Evolutionary conservation across 495 filamentous ascomycete genomes (phyloP).

Genomic region (Trichoderma asperelloides): DNA sequence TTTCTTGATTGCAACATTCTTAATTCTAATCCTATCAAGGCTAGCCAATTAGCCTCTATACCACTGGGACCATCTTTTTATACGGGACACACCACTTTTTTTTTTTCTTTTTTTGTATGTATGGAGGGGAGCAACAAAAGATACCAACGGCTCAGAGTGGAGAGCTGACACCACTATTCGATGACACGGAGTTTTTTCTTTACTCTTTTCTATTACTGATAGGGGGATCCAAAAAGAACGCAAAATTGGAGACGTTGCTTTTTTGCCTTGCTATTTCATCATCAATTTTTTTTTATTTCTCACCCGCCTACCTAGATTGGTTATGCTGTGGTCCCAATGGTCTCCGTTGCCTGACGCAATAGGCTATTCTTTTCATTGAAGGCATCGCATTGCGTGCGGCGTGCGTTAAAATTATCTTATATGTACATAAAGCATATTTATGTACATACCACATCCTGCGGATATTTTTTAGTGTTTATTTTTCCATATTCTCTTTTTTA

Average conservation of each 20-base stretch:
- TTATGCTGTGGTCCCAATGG: background rate
- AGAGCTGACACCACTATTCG: background rate
- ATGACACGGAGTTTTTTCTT: background rate
- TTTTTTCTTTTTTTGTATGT: background rate
- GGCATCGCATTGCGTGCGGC: background rate
- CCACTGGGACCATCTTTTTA: background rate
- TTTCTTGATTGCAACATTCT: background rate
- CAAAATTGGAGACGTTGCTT: slow-evolving; percentile 8
- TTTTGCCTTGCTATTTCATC: background rate
- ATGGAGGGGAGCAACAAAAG: background rate
- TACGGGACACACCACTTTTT: background rate
- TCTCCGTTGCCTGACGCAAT: background rate
- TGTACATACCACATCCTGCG: background rate
- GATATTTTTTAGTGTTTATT: background rate
- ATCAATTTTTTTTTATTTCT: background rate
- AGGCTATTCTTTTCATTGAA: background rate
- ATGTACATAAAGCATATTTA: background rate
- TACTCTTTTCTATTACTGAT: background rate
- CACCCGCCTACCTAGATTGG: background rate
- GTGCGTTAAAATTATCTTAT: background rate
- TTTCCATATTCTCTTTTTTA: background rate
- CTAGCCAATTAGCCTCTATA: background rate
- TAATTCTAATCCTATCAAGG: background rate
- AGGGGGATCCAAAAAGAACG: background rate
- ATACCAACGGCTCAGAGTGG: background rate